These are phyloP conservation scores for Wickerhamiella hasegawae DNA, from an alignment of 805 yeast genomes.

Conservation along the genomic window DNA sequence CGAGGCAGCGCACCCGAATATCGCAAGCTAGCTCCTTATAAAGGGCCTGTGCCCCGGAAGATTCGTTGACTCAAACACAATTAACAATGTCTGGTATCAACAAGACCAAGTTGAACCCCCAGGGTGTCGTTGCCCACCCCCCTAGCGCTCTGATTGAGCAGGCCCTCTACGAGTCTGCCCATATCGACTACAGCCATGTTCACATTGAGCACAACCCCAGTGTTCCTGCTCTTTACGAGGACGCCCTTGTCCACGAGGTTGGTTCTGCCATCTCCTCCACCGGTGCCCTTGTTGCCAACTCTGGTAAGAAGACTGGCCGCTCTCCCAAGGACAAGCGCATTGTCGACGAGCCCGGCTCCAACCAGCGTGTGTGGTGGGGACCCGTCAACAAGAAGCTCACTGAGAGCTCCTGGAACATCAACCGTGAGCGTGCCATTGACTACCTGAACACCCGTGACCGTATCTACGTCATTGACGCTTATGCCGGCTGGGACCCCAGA, in stretches of 20 bases:
- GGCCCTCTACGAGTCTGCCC: constrained; percentile 25
- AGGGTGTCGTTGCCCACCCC: constrained; percentile 26
- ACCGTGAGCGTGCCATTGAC: constrained; percentile 92
- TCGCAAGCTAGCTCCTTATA: too few relatives aligned
- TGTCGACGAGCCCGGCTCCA: constrained; percentile 82
- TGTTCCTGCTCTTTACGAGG: constrained; percentile 85
- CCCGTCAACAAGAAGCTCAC: constrained; percentile 93
- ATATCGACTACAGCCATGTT: constrained; percentile 27
- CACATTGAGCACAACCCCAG: constrained; percentile 66
- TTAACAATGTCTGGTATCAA: constrained; percentile 26
- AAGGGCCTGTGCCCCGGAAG: too few relatives aligned
- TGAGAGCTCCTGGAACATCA: constrained; percentile 86
- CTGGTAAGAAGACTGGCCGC: constrained; percentile 94
- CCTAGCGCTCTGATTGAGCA: constrained; percentile 27
- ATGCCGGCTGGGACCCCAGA: constrained; percentile 98
- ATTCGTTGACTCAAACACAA: too few relatives aligned
- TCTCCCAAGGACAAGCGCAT: constrained; percentile 97
- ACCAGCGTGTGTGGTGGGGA: constrained; percentile 94
- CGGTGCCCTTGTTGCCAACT: constrained; percentile 91
- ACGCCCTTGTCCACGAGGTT: constrained; percentile 66
- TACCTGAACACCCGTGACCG: constrained; percentile 91
- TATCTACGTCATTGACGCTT: constrained; percentile 89
- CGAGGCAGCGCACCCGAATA: too few relatives aligned
- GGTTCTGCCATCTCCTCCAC: constrained; percentile 84
- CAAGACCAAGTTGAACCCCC: constrained; percentile 27